Percentiles rank a stretch among this genome's conserved stretches.
Conservation (phyloP, 768 basidiomycete genomes). For the Lactarius akahatsu region DNA sequence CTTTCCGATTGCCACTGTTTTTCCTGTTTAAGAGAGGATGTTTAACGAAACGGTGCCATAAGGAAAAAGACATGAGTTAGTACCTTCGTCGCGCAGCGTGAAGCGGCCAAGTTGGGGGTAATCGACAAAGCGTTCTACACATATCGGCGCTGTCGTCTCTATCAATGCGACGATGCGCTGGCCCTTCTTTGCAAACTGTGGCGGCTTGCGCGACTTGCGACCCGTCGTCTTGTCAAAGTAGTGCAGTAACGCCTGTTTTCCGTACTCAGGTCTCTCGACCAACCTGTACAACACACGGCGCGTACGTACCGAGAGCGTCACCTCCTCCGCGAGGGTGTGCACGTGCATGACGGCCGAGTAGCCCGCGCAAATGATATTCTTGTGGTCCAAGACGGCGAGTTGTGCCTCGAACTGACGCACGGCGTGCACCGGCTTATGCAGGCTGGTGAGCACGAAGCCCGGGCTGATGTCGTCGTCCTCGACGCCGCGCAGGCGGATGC, state of each 20-base stretch:
- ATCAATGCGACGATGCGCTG: constrained; percentile 92
- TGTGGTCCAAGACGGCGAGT: constrained; percentile 93
- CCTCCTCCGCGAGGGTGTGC: constrained; percentile 92
- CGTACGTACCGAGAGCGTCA: constrained; percentile 73
- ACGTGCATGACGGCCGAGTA: constrained; percentile 95
- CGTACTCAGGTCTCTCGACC: not conserved
- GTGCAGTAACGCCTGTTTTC: constrained; percentile 74
- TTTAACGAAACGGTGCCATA: not conserved
- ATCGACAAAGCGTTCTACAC: constrained; percentile 85
- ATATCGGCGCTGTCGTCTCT: constrained; percentile 76
- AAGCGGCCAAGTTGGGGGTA: constrained; percentile 96
- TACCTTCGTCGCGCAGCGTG: constrained; percentile 94
- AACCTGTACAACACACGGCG: not conserved
- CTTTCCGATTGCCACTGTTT: constrained; percentile 93
- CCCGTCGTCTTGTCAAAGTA: constrained; percentile 98
- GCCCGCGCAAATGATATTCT: constrained; percentile 96
- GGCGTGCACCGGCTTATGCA: constrained; percentile 75
- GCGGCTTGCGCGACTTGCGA: constrained; percentile 93
- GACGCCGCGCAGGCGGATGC: constrained; percentile 86
- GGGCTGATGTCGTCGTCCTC: constrained; percentile 95
- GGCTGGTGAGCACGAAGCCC: constrained; percentile 90
- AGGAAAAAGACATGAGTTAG: constrained; percentile 30
- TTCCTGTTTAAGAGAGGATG: constrained; percentile 46
- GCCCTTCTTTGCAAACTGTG: constrained; percentile 92
- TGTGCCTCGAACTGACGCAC: constrained; percentile 96